These are phyloP conservation scores for Trapa bicornis DNA, from an alignment of 345 rosid genomes.

Conservation along the genomic window DNA sequence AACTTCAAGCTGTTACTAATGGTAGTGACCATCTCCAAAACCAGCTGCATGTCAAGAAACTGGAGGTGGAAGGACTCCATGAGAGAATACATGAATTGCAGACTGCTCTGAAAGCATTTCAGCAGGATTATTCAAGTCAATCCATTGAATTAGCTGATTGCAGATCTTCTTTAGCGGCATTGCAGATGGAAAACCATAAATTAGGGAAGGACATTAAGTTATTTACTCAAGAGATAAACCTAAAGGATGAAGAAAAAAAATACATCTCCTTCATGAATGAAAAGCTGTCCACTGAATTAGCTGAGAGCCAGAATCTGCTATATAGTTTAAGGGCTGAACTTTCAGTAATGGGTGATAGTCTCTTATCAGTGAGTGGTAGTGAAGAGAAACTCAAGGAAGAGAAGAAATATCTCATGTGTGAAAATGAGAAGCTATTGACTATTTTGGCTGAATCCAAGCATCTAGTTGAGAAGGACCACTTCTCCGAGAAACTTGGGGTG, in stretches of 20 bases:
- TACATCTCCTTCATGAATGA: constrained; percentile 29
- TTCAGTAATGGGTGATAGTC: constrained; percentile 25
- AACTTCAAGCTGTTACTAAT: constrained; percentile 27
- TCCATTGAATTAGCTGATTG: constrained; percentile 35
- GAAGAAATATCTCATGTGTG: constrained; percentile 34
- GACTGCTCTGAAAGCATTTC: constrained; percentile 40
- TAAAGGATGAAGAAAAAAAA: constrained; percentile 33
- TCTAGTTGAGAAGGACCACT: constrained; percentile 37
- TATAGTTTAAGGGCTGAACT: constrained; percentile 43
- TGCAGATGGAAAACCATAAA: constrained; percentile 47
- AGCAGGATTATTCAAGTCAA: constrained; percentile 24
- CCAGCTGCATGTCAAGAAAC: constrained; percentile 34
- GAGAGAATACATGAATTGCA: constrained; percentile 43
- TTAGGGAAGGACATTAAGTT: constrained; percentile 32
- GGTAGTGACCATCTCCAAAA: constrained; percentile 35
- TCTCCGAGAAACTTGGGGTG: constrained; percentile 30
- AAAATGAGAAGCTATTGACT: constrained; percentile 26
- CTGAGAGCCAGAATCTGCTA: constrained; percentile 36
- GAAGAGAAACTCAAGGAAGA: constrained; percentile 39
- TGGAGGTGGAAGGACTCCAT: constrained; percentile 40
- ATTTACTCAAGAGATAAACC: constrained; percentile 36
- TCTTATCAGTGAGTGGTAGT: constrained; percentile 27
- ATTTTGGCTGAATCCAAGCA: constrained; percentile 35
- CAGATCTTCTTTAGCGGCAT: constrained; percentile 25
- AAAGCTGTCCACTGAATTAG: constrained; percentile 40